Evolutionary conservation across 2,329 filamentous ascomycete species (phyloP), one percentile per base, ranked within the genome.

Genomic region (Neofusicoccum parvum): DNA sequence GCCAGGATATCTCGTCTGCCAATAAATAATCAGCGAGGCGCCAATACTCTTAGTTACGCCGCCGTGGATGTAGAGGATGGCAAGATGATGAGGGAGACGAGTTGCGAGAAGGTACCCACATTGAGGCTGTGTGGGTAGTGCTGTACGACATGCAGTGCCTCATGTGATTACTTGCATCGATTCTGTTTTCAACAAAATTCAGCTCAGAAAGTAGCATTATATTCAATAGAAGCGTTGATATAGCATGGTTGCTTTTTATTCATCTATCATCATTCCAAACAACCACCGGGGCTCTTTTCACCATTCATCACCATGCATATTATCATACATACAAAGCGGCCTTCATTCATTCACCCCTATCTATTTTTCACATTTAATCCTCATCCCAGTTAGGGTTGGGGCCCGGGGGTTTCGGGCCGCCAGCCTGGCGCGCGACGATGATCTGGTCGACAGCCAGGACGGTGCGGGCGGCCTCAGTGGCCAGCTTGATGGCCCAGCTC

Each of bases 371-470:
- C 41, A 46, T n/a, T 27, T 50, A 84, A 74, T 90, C 88, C 73
- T 90, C 86, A 77, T 90, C 88, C 88, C 88, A 89, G 75, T 87
- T 87, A 51, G 94, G 90, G 81, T 97, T 97, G 71, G 93, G 95
- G 53, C 91, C 94, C 36, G 95, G 95, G 65, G 94, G 94, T 86
- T 99, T 99, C 23, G 96, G 95, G 43, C 95, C 95, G 75, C 95
- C 95, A 54, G 96, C 95, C 82, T 98, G 95, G 81, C 94, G 89
- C 69, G 96, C 94, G 66, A 99, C 95, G 76, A 99, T 99, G 76
- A 99, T 99, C 82, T 99, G 96, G 80, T 99, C 95, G 45, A 99
- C 95, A 54, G 93, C 96, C 69, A 99, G 83, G 36, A 99, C 91
- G 54, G 95, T 99, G 73, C 95, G 87, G 62, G 93, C 94, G 46